phyloP scores from a whole-genome alignment of 495 filamentous ascomycete genomes.

The Neurospora sp. region DNA sequence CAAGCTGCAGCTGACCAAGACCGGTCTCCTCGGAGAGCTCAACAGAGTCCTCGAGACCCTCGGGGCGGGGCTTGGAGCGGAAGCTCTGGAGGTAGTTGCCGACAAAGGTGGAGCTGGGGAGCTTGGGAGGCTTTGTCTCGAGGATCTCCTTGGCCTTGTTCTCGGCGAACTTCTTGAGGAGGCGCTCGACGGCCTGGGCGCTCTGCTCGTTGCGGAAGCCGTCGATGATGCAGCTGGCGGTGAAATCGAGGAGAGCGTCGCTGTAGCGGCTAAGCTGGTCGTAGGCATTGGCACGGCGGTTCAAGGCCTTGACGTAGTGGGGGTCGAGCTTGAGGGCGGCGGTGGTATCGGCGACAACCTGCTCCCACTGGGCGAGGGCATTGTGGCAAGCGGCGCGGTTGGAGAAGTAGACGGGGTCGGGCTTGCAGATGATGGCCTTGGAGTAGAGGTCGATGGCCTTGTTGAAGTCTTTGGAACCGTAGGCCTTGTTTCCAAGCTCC shows the following conservation, averaged over 20 bases:
- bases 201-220: conserved; percentile 82
- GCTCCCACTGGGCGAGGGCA: conserved; percentile 82
- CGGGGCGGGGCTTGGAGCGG: conserved; percentile 66
- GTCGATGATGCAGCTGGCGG: conserved; percentile 98
- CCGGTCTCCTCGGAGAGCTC: conserved; percentile 72
- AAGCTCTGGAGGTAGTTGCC: conserved; percentile 99
- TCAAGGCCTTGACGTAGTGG: conserved; percentile 95
- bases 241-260: conserved; percentile 93
- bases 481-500: conserved; percentile 92
- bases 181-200: conserved; percentile 79
- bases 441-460: conserved; percentile 89
- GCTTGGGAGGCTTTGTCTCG: conserved; percentile 54
- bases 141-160: conserved; percentile 82
- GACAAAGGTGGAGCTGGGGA: conserved; percentile 91
- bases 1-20: conserved; percentile 73
- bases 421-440: conserved; percentile 91
- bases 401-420: conserved; percentile 96
- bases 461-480: conserved; percentile 82
- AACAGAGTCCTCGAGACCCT: conserved; percentile 68
- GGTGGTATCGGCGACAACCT: conserved; percentile 94
- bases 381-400: conserved; percentile 98
- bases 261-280: conserved; percentile 85
- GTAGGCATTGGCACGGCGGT: conserved; percentile 90
- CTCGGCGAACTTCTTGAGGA: conserved; percentile 96
- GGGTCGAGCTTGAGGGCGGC: conserved; percentile 85